Conservation (phyloP, 2,329 filamentous ascomycete genomes). For the Byssothecium circinans region DNA sequence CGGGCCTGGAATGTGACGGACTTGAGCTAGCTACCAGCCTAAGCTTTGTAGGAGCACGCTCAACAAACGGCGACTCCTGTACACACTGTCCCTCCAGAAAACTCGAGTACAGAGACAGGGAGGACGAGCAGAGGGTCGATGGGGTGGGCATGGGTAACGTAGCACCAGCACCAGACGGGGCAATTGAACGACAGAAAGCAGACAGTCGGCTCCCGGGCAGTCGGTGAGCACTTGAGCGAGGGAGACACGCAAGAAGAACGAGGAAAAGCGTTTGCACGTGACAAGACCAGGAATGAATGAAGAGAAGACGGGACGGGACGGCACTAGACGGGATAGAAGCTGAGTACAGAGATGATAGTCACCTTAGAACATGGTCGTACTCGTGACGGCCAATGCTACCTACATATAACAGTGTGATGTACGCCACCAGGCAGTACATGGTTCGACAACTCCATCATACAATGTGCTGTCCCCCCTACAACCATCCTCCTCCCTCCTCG, state of each 20-base stretch:
- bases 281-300: too few relatives aligned
- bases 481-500: background rate
- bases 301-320: background rate
- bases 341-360: background rate
- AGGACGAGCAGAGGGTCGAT: conserved; percentile 5
- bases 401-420: background rate
- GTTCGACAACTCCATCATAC: too few relatives aligned
- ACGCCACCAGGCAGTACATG: background rate
- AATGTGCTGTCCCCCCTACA: too few relatives aligned
- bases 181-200: conserved; percentile 7
- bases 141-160: conserved; percentile 7
- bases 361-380: background rate
- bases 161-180: conserved; percentile 9
- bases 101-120: conserved; percentile 2
- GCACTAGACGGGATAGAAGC: background rate
- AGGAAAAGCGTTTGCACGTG: too few relatives aligned
- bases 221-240: background rate
- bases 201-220: conserved; percentile 1
- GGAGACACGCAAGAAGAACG: background rate
- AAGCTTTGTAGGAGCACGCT: background rate
- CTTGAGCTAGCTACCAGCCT: too few relatives aligned
- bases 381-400: background rate
- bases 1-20: background rate
- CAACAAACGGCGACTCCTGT: background rate
- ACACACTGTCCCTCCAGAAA: background rate